Evolutionary conservation across 495 filamentous ascomycete species (phyloP), one percentile per base, ranked within the genome.

Genomic region (Baudoinia panamericana): DNA sequence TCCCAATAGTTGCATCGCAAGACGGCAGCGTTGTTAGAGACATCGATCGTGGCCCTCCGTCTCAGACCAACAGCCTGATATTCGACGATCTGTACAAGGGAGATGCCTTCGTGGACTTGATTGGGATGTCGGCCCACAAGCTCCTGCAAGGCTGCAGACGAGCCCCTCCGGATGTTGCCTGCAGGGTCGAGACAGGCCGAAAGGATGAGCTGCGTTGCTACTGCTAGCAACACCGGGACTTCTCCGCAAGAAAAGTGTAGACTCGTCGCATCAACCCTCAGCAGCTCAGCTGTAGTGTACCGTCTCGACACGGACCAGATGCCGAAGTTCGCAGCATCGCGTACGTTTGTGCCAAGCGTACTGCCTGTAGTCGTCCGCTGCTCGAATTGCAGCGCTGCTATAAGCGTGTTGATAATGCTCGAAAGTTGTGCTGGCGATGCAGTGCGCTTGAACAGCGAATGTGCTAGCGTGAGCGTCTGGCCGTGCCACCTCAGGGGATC

Each of bases 251-350:
- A 46, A 1, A 48, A 43, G 12, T 43, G 36, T 13, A 60, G 46
- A 1, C 48, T 47, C 1, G 37, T 30, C 2, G 41, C 52, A 6
- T 70, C 63, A 3, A 90, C 68, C 2, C 67, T 66, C 8, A 80
- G 68, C 9, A 96, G 64, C 51, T 94, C 86, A 1, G 64, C 49
- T 0, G 88, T 94, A 1, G 71, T 78, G 48, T 96, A 99, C 33
- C 85, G 76, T 43, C 90, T 70, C 30, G 86, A 86, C 9, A 96
- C 59, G 1, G 86, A 76, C 90, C 90, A 99, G 20, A 93, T 78
- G 21, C 90, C 90, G 54, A 95, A 95, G 56, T 84, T 92, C 2
- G 90, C 83, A 4, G 92, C 92, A 64, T 99, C 90, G 38, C 90
- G 72, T n/a, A 96, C 92, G 51, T 88, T 94, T 0, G 80, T 76